Percentiles rank a stretch among this genome's conserved stretches.
phyloP scores from a whole-genome alignment of 163 green algal species.

The Coccomyxa subellipsoidea region DNA sequence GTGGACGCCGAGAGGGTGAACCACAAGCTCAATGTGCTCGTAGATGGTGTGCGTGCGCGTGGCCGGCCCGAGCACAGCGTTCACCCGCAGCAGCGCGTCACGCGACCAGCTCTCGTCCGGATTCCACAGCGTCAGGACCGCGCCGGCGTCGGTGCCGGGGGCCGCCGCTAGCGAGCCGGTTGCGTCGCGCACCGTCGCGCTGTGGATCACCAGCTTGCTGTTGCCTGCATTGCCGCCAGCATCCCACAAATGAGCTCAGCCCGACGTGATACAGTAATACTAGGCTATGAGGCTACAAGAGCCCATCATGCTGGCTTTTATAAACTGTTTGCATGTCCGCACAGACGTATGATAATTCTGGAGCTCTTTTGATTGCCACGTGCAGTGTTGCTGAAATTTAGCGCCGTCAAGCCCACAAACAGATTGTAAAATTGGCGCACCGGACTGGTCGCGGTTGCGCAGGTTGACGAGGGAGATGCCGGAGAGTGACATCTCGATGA shows the following conservation, averaged over 20 bases:
- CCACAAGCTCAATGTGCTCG: slow-evolving; percentile 49
- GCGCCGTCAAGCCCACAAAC: too few species aligned
- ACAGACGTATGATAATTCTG: too few species aligned
- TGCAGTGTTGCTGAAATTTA: too few species aligned
- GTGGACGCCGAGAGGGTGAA: slow-evolving; percentile 53
- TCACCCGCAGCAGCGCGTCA: slow-evolving; percentile 42
- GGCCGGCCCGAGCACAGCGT: slow-evolving; percentile 36
- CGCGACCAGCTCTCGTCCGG: slow-evolving; percentile 45
- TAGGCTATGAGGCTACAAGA: too few species aligned
- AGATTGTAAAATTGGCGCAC: too few species aligned
- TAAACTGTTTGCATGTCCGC: too few species aligned
- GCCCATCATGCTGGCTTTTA: too few species aligned
- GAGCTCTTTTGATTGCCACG: too few species aligned
- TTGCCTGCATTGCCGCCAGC: slow-evolving; percentile 25
- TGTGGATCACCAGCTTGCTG: slow-evolving; percentile 50
- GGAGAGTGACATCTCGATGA: slow-evolving; percentile 40
- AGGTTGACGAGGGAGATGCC: slow-evolving; percentile 40
- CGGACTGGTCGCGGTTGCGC: slow-evolving; percentile 48
- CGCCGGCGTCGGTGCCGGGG: slow-evolving; percentile 25
- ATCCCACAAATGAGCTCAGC: too few species aligned
- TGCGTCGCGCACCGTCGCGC: slow-evolving; percentile 41
- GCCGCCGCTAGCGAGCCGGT: slow-evolving; percentile 25
- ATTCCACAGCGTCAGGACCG: slow-evolving; percentile 52
- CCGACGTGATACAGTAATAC: too few species aligned
- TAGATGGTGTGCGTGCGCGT: slow-evolving; percentile 38